Evolutionary conservation across 768 basidiomycete genomes (phyloP).

Genomic region (Kwoniella mangroviensis): DNA sequence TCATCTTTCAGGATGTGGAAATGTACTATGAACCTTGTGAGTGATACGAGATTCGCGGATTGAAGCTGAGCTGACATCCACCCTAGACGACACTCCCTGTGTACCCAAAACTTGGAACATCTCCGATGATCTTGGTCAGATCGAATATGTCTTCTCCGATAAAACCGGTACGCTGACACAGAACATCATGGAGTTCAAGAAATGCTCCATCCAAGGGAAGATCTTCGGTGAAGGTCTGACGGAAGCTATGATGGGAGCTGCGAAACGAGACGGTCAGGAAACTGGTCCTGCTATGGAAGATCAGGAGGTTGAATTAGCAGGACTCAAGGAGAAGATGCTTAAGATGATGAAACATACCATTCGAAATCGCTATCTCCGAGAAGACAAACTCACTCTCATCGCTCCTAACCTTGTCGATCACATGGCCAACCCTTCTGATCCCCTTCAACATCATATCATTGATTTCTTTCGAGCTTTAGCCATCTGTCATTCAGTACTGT

Average conservation of each 20-base stretch:
- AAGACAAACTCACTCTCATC: conserved; percentile 81
- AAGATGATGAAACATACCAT: conserved; percentile 73
- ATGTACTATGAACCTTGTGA: conserved; percentile 81
- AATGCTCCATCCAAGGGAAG: conserved; percentile 82
- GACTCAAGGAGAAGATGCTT: conserved; percentile 77
- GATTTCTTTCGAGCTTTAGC: conserved; percentile 96
- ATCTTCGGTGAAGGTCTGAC: conserved; percentile 92
- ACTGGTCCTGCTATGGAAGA: conserved; percentile 69
- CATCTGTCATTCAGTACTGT: conserved; percentile 85
- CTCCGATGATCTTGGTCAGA: conserved; percentile 96
- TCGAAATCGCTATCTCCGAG: conserved; percentile 84
- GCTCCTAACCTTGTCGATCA: conserved; percentile 83
- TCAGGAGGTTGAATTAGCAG: conserved; percentile 68
- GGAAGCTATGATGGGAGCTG: conserved; percentile 91
- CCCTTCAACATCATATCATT: conserved; percentile 70
- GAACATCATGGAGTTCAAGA: conserved; percentile 98
- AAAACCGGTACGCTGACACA: conserved; percentile 97
- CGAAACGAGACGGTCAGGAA: conserved; percentile 75
- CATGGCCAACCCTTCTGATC: conserved; percentile 66
- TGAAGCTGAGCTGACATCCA: not conserved
- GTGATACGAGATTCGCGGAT: conserved; percentile 13
- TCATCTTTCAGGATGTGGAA: conserved; percentile 93
- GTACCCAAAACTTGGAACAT: conserved; percentile 98
- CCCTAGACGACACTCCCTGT: conserved; percentile 73
- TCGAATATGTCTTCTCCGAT: conserved; percentile 92